A percentile compares a stretch with the other conserved stretches of the same genome.
Evolutionary conservation across 371 early-diverging fungal species (phyloP).

Genomic region (Homolaphlyctis polyrhiza): DNA sequence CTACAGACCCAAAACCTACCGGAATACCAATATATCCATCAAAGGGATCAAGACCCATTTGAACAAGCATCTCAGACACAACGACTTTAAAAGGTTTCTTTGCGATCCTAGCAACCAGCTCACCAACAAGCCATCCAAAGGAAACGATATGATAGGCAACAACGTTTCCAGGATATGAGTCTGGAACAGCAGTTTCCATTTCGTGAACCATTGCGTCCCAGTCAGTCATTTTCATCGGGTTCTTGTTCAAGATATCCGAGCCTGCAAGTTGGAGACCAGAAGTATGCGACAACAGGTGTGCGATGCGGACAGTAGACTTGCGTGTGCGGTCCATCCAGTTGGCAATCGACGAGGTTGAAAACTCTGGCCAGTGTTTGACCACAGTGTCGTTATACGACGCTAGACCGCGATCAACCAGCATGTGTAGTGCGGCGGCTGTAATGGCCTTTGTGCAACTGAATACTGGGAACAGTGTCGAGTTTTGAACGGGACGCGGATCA

Average conservation of each 20-base stretch:
- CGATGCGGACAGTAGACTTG: slow-evolving; percentile 13
- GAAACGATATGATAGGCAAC: slow-evolving; percentile 16
- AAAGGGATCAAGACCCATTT: slow-evolving; percentile 5
- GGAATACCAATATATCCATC: slow-evolving; percentile 23
- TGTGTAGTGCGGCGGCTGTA: slow-evolving; percentile 12
- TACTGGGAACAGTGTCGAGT: slow-evolving; percentile 22
- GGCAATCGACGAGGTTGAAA: neutral
- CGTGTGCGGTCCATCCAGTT: neutral
- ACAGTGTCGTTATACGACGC: slow-evolving; percentile 11
- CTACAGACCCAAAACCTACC: slow-evolving; percentile 12
- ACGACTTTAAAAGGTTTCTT: slow-evolving; percentile 1
- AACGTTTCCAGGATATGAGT: slow-evolving; percentile 7
- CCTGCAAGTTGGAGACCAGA: slow-evolving; percentile 20
- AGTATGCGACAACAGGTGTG: slow-evolving; percentile 16
- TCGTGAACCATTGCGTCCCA: slow-evolving; percentile 15
- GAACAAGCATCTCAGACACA: slow-evolving; percentile 8
- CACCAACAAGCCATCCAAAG: slow-evolving; percentile 28
- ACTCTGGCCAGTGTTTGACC: slow-evolving; percentile 17
- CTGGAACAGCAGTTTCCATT: slow-evolving; percentile 16
- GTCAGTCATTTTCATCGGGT: slow-evolving; percentile 11
- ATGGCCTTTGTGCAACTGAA: slow-evolving; percentile 22
- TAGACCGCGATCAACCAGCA: slow-evolving; percentile 8
- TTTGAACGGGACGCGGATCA: slow-evolving; percentile 11
- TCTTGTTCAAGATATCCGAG: neutral
- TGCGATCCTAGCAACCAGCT: slow-evolving; percentile 17